These are phyloP conservation scores for Trichoderma semiorbis DNA, from an alignment of 2,329 filamentous ascomycete species.

Conservation along the genomic window DNA sequence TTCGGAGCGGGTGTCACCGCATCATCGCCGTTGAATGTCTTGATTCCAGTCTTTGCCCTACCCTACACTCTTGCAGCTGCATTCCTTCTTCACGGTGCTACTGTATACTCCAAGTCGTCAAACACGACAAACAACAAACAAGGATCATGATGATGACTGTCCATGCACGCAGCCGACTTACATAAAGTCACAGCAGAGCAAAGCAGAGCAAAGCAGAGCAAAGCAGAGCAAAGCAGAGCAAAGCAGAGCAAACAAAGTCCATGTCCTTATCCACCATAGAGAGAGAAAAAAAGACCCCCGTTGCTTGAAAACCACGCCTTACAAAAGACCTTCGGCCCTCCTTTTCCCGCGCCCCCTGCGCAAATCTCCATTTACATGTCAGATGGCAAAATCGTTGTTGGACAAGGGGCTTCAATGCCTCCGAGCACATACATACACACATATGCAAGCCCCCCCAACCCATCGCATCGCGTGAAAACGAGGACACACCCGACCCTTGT, in stretches of 20 bases:
- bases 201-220: too few relatives aligned
- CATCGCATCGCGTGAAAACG: not conserved
- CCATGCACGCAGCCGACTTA: not conserved
- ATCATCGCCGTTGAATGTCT: not conserved
- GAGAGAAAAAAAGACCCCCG: not conserved
- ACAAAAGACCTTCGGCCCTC: not conserved
- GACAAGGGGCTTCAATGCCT: not conserved
- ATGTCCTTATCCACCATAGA: not conserved
- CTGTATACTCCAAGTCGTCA: not conserved
- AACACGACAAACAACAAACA: not conserved
- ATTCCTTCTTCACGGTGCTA: not conserved
- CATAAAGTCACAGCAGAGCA: not conserved
- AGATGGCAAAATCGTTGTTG: not conserved
- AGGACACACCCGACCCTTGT: not conserved
- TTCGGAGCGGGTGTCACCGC: not conserved
- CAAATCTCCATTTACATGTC: not conserved
- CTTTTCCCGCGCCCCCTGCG: not conserved
- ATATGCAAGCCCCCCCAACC: not conserved
- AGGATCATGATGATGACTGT: not conserved
- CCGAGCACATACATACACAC: not conserved
- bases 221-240: too few relatives aligned
- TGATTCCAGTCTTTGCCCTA: not conserved
- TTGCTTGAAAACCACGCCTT: not conserved
- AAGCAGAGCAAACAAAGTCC: not conserved
- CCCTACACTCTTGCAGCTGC: not conserved